Percentiles rank a stretch among this genome's conserved stretches.
Evolutionary conservation across 2,329 filamentous ascomycete genomes (phyloP).

Genomic region (Onygena corvina): DNA sequence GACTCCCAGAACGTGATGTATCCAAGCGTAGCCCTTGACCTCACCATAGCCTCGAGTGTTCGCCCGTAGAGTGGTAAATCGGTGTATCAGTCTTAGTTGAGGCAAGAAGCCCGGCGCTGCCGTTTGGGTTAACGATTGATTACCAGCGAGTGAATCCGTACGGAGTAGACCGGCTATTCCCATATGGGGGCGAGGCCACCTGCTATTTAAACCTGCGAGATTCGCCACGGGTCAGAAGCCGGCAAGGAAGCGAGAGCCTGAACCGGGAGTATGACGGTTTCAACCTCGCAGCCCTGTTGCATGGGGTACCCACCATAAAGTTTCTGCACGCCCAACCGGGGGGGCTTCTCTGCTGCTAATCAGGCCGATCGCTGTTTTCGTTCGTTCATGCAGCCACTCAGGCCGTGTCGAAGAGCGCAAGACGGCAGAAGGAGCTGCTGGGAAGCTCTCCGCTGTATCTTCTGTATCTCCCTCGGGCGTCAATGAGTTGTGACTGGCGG

Average conservation of each 20-base stretch:
- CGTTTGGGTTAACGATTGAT: too few relatives aligned
- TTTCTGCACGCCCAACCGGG: slow-evolving; percentile 2
- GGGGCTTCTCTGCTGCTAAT: not conserved
- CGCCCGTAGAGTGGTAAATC: too few relatives aligned
- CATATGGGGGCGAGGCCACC: not conserved
- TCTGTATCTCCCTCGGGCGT: too few relatives aligned
- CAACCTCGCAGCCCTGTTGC: not conserved
- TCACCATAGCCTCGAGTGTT: slow-evolving; percentile 1
- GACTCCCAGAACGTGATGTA: not conserved
- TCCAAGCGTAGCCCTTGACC: not conserved
- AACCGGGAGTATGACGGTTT: slow-evolving; percentile 1
- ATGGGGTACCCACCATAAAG: slow-evolving; percentile 1
- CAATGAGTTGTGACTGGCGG: too few relatives aligned
- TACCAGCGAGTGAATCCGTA: too few relatives aligned
- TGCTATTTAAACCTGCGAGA: not conserved
- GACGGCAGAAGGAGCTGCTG: too few relatives aligned
- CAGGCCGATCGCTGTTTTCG: slow-evolving; percentile 1
- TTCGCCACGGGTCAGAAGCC: slow-evolving; percentile 1
- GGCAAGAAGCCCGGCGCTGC: too few relatives aligned
- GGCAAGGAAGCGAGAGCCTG: not conserved
- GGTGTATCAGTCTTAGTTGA: too few relatives aligned
- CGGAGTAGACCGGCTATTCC: too few relatives aligned
- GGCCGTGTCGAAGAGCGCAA: not conserved
- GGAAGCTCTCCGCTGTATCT: too few relatives aligned
- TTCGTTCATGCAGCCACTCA: slow-evolving; percentile 1